Conservation (phyloP, 2,329 filamentous ascomycete genomes). For the Furcasterigmium furcatum region DNA sequence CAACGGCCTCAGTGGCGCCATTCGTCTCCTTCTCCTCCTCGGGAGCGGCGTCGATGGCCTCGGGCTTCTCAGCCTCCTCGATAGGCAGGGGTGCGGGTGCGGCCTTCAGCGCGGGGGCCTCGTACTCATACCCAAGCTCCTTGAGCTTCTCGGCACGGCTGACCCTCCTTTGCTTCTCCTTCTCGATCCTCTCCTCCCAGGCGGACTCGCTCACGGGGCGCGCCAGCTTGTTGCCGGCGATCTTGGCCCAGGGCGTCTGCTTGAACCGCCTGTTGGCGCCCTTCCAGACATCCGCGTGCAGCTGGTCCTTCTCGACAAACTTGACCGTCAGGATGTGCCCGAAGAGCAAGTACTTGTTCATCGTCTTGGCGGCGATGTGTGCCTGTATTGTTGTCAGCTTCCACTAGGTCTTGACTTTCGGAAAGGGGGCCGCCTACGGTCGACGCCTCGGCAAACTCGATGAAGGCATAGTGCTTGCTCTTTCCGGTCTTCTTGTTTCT, state of each 20-base stretch:
- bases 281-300: conserved; percentile 83
- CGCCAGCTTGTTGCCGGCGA: conserved; percentile 73
- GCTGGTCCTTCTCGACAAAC: conserved; percentile 68
- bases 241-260: conserved; percentile 69
- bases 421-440: conserved; percentile 24
- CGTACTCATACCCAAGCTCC: conserved; percentile 79
- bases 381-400: conserved; percentile 36
- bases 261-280: conserved; percentile 90
- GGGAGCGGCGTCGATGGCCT: conserved; percentile 23
- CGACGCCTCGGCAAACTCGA: conserved; percentile 79
- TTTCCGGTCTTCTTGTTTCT: conserved; percentile 89
- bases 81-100: conserved; percentile 36
- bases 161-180: conserved; percentile 68
- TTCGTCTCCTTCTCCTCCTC: conserved; percentile 33
- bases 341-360: conserved; percentile 97
- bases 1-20: conserved; percentile 20
- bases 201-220: conserved; percentile 68
- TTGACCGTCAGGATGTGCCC: conserved; percentile 91
- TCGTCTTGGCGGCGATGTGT: conserved; percentile 88
- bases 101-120: conserved; percentile 67
- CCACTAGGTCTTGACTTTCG: not conserved
- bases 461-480: conserved; percentile 91
- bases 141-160: conserved; percentile 72
- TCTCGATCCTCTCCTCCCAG: conserved; percentile 75
- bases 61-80: conserved; percentile 24